phyloP scores from a whole-genome alignment of 1,139 yeast species.

The Yamadazyma epiphylla region DNA sequence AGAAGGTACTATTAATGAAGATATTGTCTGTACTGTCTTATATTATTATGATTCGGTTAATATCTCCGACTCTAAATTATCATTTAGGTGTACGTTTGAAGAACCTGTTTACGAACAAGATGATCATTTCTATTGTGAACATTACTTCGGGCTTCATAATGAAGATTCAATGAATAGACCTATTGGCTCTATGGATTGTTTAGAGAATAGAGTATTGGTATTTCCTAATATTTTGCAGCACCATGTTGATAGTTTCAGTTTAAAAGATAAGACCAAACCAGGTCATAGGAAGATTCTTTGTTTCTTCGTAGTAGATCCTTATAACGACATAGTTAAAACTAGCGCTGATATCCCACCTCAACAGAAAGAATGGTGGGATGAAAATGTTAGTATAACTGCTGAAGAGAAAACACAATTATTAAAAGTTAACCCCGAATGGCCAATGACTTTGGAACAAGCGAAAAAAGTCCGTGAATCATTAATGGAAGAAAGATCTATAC shows the following conservation, averaged over 20 bases:
- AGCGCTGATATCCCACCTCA: constrained; percentile 40
- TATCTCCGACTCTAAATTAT: constrained; percentile 31
- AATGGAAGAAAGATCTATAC: constrained; percentile 29
- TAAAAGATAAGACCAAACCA: constrained; percentile 28
- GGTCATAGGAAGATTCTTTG: constrained; percentile 42
- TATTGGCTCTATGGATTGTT: constrained; percentile 23
- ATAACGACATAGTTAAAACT: constrained; percentile 23
- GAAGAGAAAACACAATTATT: constrained; percentile 2
- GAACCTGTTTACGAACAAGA: constrained; percentile 37
- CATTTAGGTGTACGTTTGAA: constrained; percentile 27
- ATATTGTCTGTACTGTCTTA: constrained; percentile 39
- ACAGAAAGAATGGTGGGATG: constrained; percentile 36
- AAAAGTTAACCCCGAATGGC: constrained; percentile 13
- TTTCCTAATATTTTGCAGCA: constrained; percentile 43
- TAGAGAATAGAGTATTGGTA: constrained; percentile 26
- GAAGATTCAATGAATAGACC: constrained; percentile 18
- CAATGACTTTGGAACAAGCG: constrained; percentile 22
- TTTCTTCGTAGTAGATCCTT: constrained; percentile 38
- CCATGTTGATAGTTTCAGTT: constrained; percentile 35
- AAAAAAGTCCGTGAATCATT: constrained; percentile 21
- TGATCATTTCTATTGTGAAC: constrained; percentile 22
- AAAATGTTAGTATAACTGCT: constrained; percentile 2
- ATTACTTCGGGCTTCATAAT: constrained; percentile 27
- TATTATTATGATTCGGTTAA: constrained; percentile 43
- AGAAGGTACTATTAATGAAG: constrained; percentile 42